These are phyloP conservation scores for Vigna nakashimae DNA, from an alignment of 306 rosid species.

Conservation along the genomic window DNA sequence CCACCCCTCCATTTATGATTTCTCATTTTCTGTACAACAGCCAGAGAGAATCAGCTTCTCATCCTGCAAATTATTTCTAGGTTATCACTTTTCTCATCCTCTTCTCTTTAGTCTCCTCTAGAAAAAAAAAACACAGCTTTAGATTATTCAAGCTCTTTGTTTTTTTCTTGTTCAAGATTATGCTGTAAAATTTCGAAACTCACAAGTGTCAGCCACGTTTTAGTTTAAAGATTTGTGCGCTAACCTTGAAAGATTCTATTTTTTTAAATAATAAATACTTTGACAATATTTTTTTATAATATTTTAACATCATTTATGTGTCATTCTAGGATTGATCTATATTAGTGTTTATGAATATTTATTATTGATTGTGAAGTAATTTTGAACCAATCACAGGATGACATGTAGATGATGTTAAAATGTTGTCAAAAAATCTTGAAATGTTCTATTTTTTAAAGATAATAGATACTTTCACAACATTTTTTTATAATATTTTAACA, in stretches of 20 bases:
- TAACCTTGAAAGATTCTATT: constrained; percentile 34
- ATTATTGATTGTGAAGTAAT: too few species aligned
- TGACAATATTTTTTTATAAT: too few species aligned
- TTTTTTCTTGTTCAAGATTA: neutral
- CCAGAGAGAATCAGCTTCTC: constrained; percentile 43
- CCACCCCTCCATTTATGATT: neutral
- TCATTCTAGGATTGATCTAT: too few species aligned
- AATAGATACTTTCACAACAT: too few species aligned
- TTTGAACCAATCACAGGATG: too few species aligned
- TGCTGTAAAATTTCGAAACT: constrained; percentile 21
- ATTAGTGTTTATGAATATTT: too few species aligned
- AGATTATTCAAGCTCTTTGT: constrained; percentile 24
- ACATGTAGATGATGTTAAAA: too few species aligned
- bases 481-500: too few species aligned
- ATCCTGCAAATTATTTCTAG: constrained; percentile 39
- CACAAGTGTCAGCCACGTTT: constrained; percentile 46
- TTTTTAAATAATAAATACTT: too few species aligned
- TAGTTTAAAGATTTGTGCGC: constrained; percentile 56
- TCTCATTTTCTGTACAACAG: constrained; percentile 46
- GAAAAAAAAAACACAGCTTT: constrained; percentile 2
- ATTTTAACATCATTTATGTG: too few species aligned
- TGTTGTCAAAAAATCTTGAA: too few species aligned
- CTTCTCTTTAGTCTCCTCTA: constrained; percentile 3
- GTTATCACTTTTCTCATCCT: constrained; percentile 40
- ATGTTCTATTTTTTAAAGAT: too few species aligned